A percentile compares a stretch with the other conserved stretches of the same genome.
These are phyloP conservation scores for Colletotrichum godetiae DNA, from an alignment of 2,329 filamentous ascomycete species.

Conservation along the genomic window DNA sequence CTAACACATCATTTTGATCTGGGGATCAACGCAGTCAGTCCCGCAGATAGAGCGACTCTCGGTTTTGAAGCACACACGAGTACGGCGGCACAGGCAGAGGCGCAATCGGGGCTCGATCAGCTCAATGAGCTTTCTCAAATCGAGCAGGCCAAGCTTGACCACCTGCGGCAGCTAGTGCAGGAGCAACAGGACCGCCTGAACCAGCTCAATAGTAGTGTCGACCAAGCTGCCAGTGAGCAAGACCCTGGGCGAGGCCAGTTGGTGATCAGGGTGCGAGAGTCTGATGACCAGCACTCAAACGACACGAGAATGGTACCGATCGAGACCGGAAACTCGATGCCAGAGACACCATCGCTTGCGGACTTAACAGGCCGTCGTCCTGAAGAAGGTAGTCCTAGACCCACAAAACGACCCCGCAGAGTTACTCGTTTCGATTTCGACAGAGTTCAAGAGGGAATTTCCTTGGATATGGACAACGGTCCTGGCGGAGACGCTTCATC, in stretches of 20 bases:
- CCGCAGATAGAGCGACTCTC: background rate
- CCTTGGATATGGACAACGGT: background rate
- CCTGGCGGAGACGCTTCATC: background rate
- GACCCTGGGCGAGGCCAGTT: background rate
- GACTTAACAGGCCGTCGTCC: background rate
- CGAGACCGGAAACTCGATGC: background rate
- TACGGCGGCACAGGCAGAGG: background rate
- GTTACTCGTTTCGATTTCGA: background rate
- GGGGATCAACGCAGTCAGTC: background rate
- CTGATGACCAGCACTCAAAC: background rate
- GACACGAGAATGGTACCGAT: background rate
- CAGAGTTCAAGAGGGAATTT: background rate
- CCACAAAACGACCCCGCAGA: background rate
- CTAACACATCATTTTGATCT: background rate
- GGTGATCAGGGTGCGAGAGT: too few relatives aligned
- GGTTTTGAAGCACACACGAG: background rate
- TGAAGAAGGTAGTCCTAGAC: background rate
- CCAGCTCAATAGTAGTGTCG: background rate
- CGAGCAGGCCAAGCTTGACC: background rate
- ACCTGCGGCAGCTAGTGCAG: background rate
- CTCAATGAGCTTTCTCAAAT: slow-evolving; percentile 1
- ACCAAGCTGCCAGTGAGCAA: background rate
- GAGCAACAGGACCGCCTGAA: background rate
- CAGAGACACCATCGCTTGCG: background rate
- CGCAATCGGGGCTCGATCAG: background rate